phyloP scores from a whole-genome alignment of 78 protist genomes.

The Andalucia godoyi region DNA sequence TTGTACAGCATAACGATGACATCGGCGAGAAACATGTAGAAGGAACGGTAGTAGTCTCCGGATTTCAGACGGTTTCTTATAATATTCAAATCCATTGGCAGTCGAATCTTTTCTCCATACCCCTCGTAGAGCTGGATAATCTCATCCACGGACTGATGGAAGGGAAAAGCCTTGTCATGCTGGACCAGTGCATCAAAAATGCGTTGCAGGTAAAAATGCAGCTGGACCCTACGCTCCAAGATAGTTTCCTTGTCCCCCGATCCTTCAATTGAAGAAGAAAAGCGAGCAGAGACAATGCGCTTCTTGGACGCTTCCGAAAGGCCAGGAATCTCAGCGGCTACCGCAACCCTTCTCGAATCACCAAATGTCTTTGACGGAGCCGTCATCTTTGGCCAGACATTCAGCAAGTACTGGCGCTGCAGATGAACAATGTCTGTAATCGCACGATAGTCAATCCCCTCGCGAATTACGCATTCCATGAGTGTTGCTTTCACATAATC shows the following conservation, averaged over 20 bases:
- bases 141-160: not conserved
- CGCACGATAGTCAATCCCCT: slow-evolving; percentile 22
- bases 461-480: slow-evolving; percentile 44
- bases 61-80: not conserved
- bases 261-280: not conserved
- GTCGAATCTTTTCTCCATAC: not conserved
- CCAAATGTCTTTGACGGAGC: not conserved
- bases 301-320: not conserved
- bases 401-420: not conserved
- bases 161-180: not conserved
- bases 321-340: not conserved
- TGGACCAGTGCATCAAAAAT: not conserved
- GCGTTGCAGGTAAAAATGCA: not conserved
- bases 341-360: not conserved
- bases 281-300: not conserved
- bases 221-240: not conserved
- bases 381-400: not conserved
- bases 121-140: not conserved
- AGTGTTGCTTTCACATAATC: slow-evolving; percentile 86
- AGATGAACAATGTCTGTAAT: slow-evolving; percentile 1
- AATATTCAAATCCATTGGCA: not conserved
- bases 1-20: too few species aligned
- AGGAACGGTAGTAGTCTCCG: too few species aligned
- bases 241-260: not conserved
- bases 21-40: too few species aligned